Conservation (phyloP, 2,329 filamentous ascomycete genomes). For the Pseudogymnoascus sp. region DNA sequence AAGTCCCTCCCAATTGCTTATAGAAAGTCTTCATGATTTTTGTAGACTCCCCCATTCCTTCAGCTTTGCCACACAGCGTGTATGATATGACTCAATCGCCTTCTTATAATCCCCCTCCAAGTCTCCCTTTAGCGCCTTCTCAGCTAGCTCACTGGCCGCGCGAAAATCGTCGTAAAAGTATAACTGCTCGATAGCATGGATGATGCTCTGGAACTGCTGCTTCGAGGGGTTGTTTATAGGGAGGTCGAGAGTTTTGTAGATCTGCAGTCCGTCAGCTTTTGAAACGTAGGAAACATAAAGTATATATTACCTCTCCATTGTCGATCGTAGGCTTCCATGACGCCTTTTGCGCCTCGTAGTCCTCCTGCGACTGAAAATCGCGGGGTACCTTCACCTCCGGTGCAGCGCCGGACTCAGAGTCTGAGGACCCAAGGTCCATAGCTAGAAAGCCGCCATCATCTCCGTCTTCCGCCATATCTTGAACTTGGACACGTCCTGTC, state of each 20-base stretch:
- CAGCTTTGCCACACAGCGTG: not conserved
- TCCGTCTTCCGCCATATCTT: conserved; percentile 23
- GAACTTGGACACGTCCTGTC: not conserved
- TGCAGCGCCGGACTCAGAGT: conserved; percentile 24
- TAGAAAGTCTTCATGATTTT: too few relatives aligned
- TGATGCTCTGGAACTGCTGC: conserved; percentile 25
- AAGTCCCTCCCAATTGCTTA: not conserved
- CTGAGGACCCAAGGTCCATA: conserved; percentile 39
- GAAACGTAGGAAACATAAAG: not conserved
- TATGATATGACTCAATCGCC: conserved; percentile 3
- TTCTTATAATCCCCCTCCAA: conserved; percentile 12
- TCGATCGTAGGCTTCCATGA: conserved; percentile 28
- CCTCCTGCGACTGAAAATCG: conserved; percentile 29
- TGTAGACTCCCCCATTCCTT: not conserved
- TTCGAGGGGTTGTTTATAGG: conserved; percentile 27
- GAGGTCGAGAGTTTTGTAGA: conserved; percentile 23
- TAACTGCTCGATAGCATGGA: conserved; percentile 31
- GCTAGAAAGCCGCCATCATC: conserved; percentile 36
- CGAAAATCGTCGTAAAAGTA: conserved; percentile 28
- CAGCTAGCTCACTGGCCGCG: conserved; percentile 20
- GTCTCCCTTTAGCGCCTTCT: conserved; percentile 4
- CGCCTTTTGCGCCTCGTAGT: conserved; percentile 24
- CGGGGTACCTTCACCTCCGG: conserved; percentile 24
- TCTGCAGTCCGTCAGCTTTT: conserved; percentile 18
- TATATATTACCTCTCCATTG: conserved; percentile 24